Conservation (phyloP, 177 flowering plant genomes). For the Vitis hybrid region DNA sequence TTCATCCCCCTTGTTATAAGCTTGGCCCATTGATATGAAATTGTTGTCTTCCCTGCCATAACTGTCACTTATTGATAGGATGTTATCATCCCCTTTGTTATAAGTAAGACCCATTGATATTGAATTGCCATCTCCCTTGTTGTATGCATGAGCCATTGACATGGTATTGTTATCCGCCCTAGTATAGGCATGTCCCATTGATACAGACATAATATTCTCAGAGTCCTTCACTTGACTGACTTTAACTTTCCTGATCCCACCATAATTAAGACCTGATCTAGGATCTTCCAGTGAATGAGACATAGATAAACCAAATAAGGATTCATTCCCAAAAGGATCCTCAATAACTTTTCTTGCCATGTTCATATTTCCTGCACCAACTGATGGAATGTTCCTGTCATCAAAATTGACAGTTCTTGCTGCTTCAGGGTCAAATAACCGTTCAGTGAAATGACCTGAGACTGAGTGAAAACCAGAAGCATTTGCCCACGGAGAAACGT, state of each 20-base stretch:
- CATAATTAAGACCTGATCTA: constrained; percentile 33
- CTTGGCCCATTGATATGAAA: constrained; percentile 15
- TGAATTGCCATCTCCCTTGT: not conserved
- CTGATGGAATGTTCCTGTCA: constrained; percentile 29
- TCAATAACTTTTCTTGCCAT: constrained; percentile 35
- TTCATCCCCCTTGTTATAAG: constrained; percentile 22
- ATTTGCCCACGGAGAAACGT: constrained; percentile 49
- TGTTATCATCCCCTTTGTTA: constrained; percentile 19
- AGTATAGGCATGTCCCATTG: constrained; percentile 30
- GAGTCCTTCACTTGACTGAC: constrained; percentile 60
- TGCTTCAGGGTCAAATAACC: constrained; percentile 46
- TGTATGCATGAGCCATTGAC: constrained; percentile 19
- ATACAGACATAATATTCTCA: constrained; percentile 36
- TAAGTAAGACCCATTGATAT: constrained; percentile 15
- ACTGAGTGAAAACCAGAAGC: constrained; percentile 43
- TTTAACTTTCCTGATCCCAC: constrained; percentile 62
- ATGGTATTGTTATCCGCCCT: constrained; percentile 19
- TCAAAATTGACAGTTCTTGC: constrained; percentile 27
- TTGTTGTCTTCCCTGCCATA: constrained; percentile 17
- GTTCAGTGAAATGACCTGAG: constrained; percentile 45
- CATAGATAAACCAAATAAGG: constrained; percentile 54
- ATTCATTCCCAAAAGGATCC: constrained; percentile 40
- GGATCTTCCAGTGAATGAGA: constrained; percentile 51
- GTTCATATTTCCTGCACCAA: constrained; percentile 26
- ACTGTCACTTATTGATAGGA: constrained; percentile 16